Evolutionary conservation across 352 stramenopile species (phyloP), one percentile per base, ranked within the genome.

Genomic region (Phytopythium sindhum): DNA sequence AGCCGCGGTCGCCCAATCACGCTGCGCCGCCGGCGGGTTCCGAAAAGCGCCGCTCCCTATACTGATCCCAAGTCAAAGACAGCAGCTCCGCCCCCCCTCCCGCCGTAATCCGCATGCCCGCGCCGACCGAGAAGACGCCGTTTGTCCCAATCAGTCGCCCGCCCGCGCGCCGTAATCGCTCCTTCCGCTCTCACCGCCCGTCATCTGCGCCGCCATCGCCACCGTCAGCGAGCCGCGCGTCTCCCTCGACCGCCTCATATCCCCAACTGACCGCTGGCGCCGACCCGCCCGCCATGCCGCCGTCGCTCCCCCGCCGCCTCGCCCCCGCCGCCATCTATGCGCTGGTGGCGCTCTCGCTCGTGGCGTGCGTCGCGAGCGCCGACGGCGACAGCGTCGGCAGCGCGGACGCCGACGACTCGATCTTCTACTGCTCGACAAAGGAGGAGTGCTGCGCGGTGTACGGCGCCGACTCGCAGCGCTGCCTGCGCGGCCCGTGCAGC

Each of bases 401-500:
- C 41, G 41, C 9, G 0, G 66, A 74, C 56, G 57, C 64, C 21
- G 50, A 64, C 29, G 66, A 64, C 19, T 50, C 66, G 29, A 68
- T 67, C 37, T 61, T 72, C 48, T 66, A 60, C 23, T 80, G 69
- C 64, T 73, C 66, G 45, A 73, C 42, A 11, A 74, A 70, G 54
- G 67, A 56, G 35, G 70, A 84, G 57, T 84, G 75, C 72, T 84
- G 75, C 61, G 62, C 66, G 26, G 66, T 74, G 59, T 84, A 72
- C 64, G 72, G 70, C 31, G 63, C 64, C 23, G 62, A 75, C 60
- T 84, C 74, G 42, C 69, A 76, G 63, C 74, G 75, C 52, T 84
- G 75, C 48, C 65, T 72, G 45, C 70, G 75, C 45, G 72, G 75
- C 0, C 72, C 75, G 35, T 80, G 72, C 67, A 74, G 72, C 23